phyloP scores from a whole-genome alignment of 2,329 filamentous ascomycete genomes.

The Pezicula rhizophila region DNA sequence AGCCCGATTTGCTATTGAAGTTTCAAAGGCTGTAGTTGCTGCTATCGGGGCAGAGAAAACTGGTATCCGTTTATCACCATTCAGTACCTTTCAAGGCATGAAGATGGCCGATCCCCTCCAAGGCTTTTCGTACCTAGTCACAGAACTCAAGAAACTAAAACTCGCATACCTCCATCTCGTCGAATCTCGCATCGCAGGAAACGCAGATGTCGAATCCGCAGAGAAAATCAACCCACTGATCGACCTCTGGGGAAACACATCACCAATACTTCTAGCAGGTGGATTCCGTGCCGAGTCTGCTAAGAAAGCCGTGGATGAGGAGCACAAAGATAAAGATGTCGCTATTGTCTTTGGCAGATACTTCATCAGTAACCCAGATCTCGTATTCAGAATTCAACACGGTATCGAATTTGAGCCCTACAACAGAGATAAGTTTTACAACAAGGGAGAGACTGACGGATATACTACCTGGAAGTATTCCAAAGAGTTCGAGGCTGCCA shows the following conservation, averaged over 20 bases:
- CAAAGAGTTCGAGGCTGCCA: conserved; percentile 20
- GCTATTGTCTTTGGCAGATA: conserved; percentile 36
- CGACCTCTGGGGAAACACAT: conserved; percentile 34
- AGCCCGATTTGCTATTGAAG: conserved; percentile 45
- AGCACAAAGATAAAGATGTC: conserved; percentile 27
- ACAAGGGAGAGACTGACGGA: conserved; percentile 24
- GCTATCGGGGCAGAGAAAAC: conserved; percentile 47
- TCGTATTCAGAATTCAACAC: conserved; percentile 34
- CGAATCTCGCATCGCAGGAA: conserved; percentile 33
- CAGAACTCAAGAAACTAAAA: conserved; percentile 42
- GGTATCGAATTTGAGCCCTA: conserved; percentile 32
- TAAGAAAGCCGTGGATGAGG: conserved; percentile 31
- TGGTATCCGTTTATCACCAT: conserved; percentile 55
- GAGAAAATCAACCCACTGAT: conserved; percentile 37
- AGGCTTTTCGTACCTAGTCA: conserved; percentile 55
- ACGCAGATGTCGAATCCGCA: conserved; percentile 32
- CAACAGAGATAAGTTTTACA: conserved; percentile 33
- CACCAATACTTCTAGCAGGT: conserved; percentile 45
- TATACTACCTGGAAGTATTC: conserved; percentile 31
- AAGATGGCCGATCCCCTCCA: conserved; percentile 54
- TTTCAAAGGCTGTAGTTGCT: conserved; percentile 41
- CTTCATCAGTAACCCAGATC: conserved; percentile 41
- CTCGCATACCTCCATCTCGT: conserved; percentile 61
- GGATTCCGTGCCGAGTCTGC: conserved; percentile 37
- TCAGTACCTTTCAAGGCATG: conserved; percentile 57